phyloP scores from a whole-genome alignment of 257 asterid species.

The Solanum chiquidenum region DNA sequence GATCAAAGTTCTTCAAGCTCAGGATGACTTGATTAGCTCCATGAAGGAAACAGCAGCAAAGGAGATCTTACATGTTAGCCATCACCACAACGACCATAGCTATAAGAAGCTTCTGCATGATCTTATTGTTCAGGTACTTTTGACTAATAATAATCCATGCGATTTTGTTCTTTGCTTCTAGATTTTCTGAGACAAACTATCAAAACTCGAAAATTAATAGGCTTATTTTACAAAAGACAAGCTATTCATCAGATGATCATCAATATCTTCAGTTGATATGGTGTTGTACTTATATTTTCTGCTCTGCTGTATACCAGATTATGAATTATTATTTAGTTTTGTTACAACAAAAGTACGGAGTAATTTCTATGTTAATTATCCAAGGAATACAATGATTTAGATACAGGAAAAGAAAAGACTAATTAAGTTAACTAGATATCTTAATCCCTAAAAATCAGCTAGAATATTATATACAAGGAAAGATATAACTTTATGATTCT shows the following conservation, averaged over 20 bases:
- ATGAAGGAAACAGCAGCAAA: slow-evolving; percentile 62
- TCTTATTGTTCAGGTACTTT: slow-evolving; percentile 68
- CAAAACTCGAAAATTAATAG: not conserved
- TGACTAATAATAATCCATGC: not conserved
- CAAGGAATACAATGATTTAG: not conserved
- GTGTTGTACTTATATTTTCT: not conserved
- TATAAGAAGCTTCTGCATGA: slow-evolving; percentile 55
- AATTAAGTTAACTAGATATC: not conserved
- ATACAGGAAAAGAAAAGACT: not conserved
- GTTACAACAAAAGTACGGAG: not conserved
- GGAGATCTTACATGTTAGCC: slow-evolving; percentile 45
- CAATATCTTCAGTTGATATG: not conserved
- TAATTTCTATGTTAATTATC: not conserved
- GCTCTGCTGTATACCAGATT: not conserved
- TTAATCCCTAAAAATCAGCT: not conserved
- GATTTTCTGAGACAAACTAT: not conserved
- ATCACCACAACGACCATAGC: slow-evolving; percentile 35
- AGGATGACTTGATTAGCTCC: slow-evolving; percentile 71
- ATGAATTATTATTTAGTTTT: not conserved
- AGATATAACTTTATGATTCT: no score
- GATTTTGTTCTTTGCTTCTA: not conserved
- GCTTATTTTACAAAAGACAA: not conserved
- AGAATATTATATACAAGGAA: not conserved
- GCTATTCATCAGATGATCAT: not conserved
- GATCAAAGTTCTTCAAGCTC: slow-evolving; percentile 81